These are phyloP conservation scores for Torrubiella hemipterigena DNA, from an alignment of 2,329 filamentous ascomycete species.

Conservation along the genomic window DNA sequence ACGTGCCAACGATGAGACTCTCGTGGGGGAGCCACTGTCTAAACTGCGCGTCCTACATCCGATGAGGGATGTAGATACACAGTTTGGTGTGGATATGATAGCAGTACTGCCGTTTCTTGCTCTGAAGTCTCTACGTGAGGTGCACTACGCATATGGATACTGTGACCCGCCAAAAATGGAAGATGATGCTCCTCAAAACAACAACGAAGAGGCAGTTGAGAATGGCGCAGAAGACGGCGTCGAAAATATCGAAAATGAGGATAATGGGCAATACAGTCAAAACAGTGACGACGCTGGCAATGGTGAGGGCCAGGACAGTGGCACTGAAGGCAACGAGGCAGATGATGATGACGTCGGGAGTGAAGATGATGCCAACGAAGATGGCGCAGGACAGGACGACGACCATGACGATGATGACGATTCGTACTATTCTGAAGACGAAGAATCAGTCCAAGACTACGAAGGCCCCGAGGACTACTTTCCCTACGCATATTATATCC, in stretches of 20 bases:
- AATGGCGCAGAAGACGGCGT: background rate
- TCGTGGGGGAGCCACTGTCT: background rate
- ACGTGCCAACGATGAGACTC: background rate
- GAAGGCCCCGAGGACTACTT: no score
- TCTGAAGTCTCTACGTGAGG: conserved; percentile 1
- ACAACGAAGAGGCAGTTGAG: no score
- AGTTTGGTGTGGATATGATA: background rate
- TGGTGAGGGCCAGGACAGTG: no score
- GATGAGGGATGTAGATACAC: background rate
- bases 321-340: no score
- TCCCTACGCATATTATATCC: no score
- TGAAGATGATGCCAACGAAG: background rate
- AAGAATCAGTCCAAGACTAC: no score
- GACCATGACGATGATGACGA: background rate
- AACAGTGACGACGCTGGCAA: no score
- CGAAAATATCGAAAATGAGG: background rate
- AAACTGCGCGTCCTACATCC: background rate
- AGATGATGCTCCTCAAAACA: no score
- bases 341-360: background rate
- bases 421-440: no score
- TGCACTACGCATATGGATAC: background rate
- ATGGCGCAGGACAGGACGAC: background rate
- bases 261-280: background rate
- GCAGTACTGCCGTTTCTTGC: conserved; percentile 1
- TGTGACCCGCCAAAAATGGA: background rate